Evolutionary conservation across 495 filamentous ascomycete genomes (phyloP).

Genomic region (Podospora conica): DNA sequence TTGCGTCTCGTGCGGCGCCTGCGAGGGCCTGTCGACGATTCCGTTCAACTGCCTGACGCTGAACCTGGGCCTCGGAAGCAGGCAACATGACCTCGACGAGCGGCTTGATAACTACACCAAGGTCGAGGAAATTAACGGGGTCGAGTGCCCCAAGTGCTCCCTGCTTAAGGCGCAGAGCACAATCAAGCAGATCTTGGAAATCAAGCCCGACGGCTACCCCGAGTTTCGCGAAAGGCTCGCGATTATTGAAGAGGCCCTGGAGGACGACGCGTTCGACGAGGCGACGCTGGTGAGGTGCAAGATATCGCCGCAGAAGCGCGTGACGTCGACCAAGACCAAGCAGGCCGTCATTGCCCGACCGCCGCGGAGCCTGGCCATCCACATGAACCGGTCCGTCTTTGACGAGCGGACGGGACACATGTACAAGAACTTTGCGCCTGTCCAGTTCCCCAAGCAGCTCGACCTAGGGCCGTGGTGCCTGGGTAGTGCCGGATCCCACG

Average conservation of each 20-base stretch:
- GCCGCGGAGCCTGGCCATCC: conserved; percentile 71
- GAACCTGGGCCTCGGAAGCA: conserved; percentile 52
- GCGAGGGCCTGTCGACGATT: conserved; percentile 78
- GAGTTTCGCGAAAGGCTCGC: conserved; percentile 46
- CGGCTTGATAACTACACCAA: conserved; percentile 80
- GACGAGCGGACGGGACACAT: conserved; percentile 71
- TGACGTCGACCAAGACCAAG: conserved; percentile 74
- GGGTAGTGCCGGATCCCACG: conserved; percentile 38
- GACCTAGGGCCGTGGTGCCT: conserved; percentile 77
- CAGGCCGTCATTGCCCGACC: conserved; percentile 79
- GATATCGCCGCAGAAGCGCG: conserved; percentile 59
- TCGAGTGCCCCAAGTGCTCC: conserved; percentile 90
- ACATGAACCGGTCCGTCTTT: conserved; percentile 88
- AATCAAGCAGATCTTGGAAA: conserved; percentile 33
- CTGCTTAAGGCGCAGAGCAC: conserved; percentile 46
- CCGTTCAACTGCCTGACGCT: conserved; percentile 94
- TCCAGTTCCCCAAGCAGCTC: conserved; percentile 66
- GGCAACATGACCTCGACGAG: conserved; percentile 59
- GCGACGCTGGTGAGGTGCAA: conserved; percentile 65
- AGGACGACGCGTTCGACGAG: conserved; percentile 76
- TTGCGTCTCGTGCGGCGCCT: conserved; percentile 78
- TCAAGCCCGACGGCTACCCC: conserved; percentile 14
- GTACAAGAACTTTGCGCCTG: conserved; percentile 74
- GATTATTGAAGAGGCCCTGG: conserved; percentile 60
- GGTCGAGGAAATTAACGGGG: conserved; percentile 76